Conservation (phyloP, 495 filamentous ascomycete species). For the Hypoxylon lienhwacheense region DNA sequence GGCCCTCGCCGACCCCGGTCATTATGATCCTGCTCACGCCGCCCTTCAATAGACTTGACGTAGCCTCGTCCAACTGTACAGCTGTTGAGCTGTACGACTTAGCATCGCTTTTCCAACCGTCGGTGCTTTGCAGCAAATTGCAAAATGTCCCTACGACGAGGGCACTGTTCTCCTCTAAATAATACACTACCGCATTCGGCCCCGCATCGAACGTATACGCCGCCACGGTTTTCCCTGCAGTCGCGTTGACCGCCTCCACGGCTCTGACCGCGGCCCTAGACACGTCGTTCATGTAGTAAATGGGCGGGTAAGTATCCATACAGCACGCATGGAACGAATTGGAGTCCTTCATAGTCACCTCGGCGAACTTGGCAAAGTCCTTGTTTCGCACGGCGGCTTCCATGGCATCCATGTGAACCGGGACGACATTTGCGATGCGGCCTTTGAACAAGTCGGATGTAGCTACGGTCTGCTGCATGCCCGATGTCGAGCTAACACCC, state of each 20-base stretch:
- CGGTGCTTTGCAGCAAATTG: constrained; percentile 51
- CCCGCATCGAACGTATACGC: constrained; percentile 99
- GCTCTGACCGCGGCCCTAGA: constrained; percentile 79
- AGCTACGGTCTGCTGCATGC: constrained; percentile 94
- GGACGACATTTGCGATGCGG: constrained; percentile 73
- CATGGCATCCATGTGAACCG: constrained; percentile 82
- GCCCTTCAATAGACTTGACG: constrained; percentile 63
- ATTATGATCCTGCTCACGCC: constrained; percentile 87
- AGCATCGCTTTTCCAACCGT: constrained; percentile 62
- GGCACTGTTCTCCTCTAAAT: constrained; percentile 72
- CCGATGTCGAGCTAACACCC: constrained; percentile 83
- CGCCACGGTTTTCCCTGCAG: constrained; percentile 70
- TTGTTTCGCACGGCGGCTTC: constrained; percentile 71
- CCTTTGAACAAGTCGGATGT: constrained; percentile 81
- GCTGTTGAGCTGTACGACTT: constrained; percentile 49
- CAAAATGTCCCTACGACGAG: constrained; percentile 74
- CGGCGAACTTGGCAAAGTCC: constrained; percentile 86
- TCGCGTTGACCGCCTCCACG: constrained; percentile 83
- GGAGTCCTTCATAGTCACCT: constrained; percentile 91
- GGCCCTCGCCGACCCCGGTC: constrained; percentile 90
- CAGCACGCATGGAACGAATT: constrained; percentile 97
- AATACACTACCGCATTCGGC: constrained; percentile 96
- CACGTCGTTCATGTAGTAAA: constrained; percentile 98
- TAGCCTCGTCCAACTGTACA: constrained; percentile 59
- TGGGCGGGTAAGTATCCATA: constrained; percentile 91